A percentile compares a stretch with the other conserved stretches of the same genome.
These are phyloP conservation scores for Didymella pinodella DNA, from an alignment of 2,329 filamentous ascomycete genomes.

Conservation along the genomic window DNA sequence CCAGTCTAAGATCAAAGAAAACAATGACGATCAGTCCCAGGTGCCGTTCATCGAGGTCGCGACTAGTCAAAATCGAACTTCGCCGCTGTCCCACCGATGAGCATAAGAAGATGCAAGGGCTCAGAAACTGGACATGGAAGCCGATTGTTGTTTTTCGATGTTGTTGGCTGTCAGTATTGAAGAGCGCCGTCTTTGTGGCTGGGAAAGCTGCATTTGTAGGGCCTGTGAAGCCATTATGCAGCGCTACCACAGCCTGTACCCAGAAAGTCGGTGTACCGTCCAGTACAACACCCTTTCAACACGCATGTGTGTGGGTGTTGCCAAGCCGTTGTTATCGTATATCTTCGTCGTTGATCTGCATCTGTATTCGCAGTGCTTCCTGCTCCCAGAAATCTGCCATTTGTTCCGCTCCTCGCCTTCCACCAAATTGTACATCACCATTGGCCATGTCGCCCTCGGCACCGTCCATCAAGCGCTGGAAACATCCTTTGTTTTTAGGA, in stretches of 20 bases:
- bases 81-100: neutral
- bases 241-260: neutral
- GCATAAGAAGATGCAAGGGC: neutral
- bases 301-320: neutral
- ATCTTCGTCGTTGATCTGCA: constrained; percentile 51
- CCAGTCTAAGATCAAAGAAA: neutral
- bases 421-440: constrained; percentile 54
- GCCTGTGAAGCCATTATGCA: neutral
- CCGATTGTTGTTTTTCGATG: neutral
- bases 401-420: constrained; percentile 54
- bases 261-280: neutral
- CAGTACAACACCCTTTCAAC: neutral
- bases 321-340: constrained; percentile 15
- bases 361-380: constrained; percentile 47
- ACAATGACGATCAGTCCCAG: neutral
- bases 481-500: constrained; percentile 70
- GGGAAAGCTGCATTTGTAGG: neutral
- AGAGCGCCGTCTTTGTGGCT: neutral
- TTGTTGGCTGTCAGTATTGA: neutral
- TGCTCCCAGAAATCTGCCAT: constrained; percentile 50
- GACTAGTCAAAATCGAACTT: neutral
- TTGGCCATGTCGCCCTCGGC: constrained; percentile 75
- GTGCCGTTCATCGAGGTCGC: neutral
- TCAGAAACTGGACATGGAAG: neutral
- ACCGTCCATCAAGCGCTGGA: constrained; percentile 87